Evolutionary conservation across 179 eudicot species (phyloP), one percentile per base, ranked within the genome.

Genomic region (Monotropa hypopitys): DNA sequence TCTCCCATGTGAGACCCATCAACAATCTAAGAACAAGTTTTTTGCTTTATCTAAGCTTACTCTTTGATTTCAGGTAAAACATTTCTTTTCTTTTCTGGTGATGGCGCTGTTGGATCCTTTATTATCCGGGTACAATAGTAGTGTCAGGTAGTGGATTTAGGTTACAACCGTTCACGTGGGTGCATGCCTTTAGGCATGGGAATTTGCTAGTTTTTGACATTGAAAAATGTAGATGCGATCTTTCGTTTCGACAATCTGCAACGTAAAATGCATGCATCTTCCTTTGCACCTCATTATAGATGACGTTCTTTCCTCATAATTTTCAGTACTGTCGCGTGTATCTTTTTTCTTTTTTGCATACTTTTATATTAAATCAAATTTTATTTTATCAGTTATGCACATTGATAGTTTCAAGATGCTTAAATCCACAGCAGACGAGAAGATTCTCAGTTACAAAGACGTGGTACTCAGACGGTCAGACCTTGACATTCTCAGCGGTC

Each of bases 381-480:
- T 26, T 23, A 6, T 49, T 67, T 53, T 35, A 9, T 43, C 80
- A 82, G 84, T 77, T 59, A 61, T 46, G 51, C 35, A 28, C 2
- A 20, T 56, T 54, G 46, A 35, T 74, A 54, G 73, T 26, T 20
- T 11, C 56, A 67, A 78, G 70, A 92, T 89, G 89, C 80, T 35
- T 15, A 84, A 78, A 80, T 76, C 88, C 0, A 32, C 72, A 1
- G 83, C 84, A 45, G 93, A 94, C 72, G 94, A 89, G 51, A 92
- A 83, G 80, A 88, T 94, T 66, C 91, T 94, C 67, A 88, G 90
- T 85, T 89, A 88, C 86, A 86, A 90, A 0, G 97, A 94, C 67
- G 88, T 86, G 32, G 94, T 94, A 42, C 94, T 94, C 47, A 80
- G 97, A 73, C 85, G 87, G 69, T 94, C 97, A 15, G 98, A 94